Evolutionary conservation across 371 early-diverging fungal species (phyloP).

Genomic region (Mucor ambiguus): DNA sequence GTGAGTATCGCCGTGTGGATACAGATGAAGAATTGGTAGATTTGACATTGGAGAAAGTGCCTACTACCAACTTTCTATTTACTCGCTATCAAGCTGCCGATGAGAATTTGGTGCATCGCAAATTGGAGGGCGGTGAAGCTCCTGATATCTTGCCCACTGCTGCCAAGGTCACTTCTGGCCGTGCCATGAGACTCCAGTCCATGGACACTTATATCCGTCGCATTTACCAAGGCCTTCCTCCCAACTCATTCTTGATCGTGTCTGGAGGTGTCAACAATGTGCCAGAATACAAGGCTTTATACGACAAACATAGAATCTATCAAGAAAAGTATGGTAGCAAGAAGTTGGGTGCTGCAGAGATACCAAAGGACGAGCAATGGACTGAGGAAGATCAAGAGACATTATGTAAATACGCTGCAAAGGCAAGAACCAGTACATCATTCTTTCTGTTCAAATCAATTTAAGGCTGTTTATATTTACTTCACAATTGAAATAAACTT

Average conservation of each 20-base stretch:
- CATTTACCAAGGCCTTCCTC: conserved; percentile 45
- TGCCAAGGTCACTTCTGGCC: neutral
- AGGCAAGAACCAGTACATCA: conserved; percentile 23
- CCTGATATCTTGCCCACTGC: conserved; percentile 19
- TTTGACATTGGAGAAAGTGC: conserved; percentile 23
- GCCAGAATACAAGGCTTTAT: conserved; percentile 37
- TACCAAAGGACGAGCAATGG: conserved; percentile 24
- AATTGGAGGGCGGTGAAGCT: neutral
- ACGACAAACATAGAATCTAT: conserved; percentile 7
- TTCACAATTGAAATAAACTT: too few species aligned
- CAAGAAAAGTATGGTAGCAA: conserved; percentile 17
- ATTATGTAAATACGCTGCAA: conserved; percentile 17
- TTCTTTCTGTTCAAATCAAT: conserved; percentile 25
- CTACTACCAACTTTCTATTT: conserved; percentile 33
- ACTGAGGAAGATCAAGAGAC: conserved; percentile 12
- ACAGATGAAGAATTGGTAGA: conserved; percentile 36
- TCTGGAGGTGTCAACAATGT: conserved; percentile 55
- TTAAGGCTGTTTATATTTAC: conserved; percentile 2
- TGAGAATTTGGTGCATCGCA: neutral
- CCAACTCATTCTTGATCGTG: conserved; percentile 49
- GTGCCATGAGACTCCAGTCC: conserved; percentile 17
- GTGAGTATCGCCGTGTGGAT: conserved; percentile 29
- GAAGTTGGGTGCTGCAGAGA: conserved; percentile 5
- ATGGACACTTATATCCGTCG: conserved; percentile 44
- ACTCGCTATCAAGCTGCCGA: conserved; percentile 27